Percentiles rank a stretch among this genome's conserved stretches.
These are phyloP conservation scores for Cadophora luteo-olivacea DNA, from an alignment of 2,329 filamentous ascomycete species.

Conservation along the genomic window DNA sequence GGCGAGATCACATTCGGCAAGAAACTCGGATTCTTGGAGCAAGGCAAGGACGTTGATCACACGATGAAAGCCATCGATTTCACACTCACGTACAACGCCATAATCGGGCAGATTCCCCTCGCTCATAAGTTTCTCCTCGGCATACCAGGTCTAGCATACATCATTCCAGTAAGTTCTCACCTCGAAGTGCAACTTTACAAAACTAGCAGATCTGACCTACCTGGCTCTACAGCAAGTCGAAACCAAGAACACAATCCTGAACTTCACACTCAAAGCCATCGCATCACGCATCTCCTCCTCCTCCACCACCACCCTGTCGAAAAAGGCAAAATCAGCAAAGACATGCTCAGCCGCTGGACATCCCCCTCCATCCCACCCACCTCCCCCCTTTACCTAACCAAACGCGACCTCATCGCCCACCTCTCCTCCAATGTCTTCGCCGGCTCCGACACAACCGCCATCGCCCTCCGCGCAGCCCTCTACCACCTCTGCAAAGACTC, in stretches of 20 bases:
- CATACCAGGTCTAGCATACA: slow-evolving; percentile 8
- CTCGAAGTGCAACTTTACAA: not conserved
- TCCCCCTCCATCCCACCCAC: not conserved
- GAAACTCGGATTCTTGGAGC: slow-evolving; percentile 21
- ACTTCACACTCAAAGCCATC: slow-evolving; percentile 18
- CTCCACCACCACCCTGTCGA: not conserved
- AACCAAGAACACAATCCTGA: slow-evolving; percentile 13
- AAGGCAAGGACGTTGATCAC: slow-evolving; percentile 20
- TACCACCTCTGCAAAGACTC: slow-evolving; percentile 43
- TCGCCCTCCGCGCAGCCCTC: slow-evolving; percentile 44
- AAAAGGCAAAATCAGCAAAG: not conserved
- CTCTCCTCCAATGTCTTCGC: slow-evolving; percentile 23
- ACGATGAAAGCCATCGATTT: slow-evolving; percentile 22
- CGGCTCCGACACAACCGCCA: slow-evolving; percentile 46
- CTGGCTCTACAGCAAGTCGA: slow-evolving; percentile 7
- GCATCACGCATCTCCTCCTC: not conserved
- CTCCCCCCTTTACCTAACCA: slow-evolving; percentile 17
- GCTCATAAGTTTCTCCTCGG: slow-evolving; percentile 10
- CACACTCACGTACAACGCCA: slow-evolving; percentile 4
- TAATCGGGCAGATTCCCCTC: slow-evolving; percentile 1
- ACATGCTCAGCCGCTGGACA: slow-evolving; percentile 16
- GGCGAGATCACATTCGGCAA: slow-evolving; percentile 21
- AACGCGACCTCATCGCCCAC: slow-evolving; percentile 9
- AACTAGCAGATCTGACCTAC: slow-evolving; percentile 17
- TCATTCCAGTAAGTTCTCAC: slow-evolving; percentile 22